Percentiles rank a stretch among this genome's conserved stretches.
phyloP scores from a whole-genome alignment of 2,329 filamentous ascomycete species.

The Blastomyces emzantsi region DNA sequence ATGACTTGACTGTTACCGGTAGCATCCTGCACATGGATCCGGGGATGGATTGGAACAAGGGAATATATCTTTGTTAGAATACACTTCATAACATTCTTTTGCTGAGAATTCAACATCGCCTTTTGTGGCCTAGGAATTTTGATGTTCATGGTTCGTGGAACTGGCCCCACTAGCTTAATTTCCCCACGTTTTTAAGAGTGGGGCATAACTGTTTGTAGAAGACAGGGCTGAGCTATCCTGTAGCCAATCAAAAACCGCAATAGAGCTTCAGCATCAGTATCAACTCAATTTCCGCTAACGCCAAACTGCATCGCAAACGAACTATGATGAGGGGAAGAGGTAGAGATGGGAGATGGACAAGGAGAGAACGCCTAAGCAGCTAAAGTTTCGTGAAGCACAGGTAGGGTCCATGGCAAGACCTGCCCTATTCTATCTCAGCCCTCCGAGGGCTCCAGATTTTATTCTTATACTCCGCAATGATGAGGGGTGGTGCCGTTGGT shows the following conservation, averaged over 20 bases:
- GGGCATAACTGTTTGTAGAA: neutral
- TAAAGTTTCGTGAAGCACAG: neutral
- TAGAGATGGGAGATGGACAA: neutral
- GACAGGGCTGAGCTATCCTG: neutral
- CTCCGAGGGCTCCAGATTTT: neutral
- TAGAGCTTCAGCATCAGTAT: neutral
- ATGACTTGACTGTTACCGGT: neutral
- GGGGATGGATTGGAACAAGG: neutral
- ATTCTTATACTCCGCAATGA: neutral
- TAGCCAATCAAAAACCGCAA: no score
- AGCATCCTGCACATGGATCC: neutral
- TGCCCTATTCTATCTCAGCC: neutral
- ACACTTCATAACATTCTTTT: slow-evolving; percentile 5
- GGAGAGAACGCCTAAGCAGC: neutral
- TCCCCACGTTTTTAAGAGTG: neutral
- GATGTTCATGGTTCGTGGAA: neutral
- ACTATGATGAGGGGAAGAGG: neutral
- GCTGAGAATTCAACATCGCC: neutral
- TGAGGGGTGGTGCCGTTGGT: neutral
- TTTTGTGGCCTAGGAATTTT: neutral
- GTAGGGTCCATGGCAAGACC: neutral
- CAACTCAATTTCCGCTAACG: neutral
- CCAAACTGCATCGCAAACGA: neutral
- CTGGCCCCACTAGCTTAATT: neutral
- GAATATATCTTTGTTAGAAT: slow-evolving; percentile 2